These are phyloP conservation scores for Colletotrichum sp. DNA, from an alignment of 2,329 filamentous ascomycete genomes.

Conservation along the genomic window DNA sequence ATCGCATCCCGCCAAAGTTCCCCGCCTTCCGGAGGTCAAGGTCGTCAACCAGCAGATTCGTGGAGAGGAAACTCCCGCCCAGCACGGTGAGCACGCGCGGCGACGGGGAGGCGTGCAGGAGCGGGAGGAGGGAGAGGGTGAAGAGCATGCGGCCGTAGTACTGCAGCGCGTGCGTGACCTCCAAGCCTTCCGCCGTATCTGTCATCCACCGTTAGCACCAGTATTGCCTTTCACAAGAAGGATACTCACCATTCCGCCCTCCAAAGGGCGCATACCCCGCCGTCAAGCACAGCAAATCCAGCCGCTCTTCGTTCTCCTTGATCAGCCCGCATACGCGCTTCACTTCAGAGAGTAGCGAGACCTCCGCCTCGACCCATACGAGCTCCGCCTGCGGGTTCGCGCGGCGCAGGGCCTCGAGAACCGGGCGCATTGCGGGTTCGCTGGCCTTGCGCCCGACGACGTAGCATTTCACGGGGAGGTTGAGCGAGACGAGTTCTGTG, in stretches of 20 bases:
- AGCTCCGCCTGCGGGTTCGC: conserved; percentile 44
- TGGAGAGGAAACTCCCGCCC: conserved; percentile 24
- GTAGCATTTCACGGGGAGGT: conserved; percentile 42
- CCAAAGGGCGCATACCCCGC: conserved; percentile 49
- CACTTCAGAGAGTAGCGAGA: conserved; percentile 48
- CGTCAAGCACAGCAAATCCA: conserved; percentile 50
- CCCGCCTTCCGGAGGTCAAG: conserved; percentile 24
- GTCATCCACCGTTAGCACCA: background rate
- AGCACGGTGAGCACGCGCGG: conserved; percentile 30
- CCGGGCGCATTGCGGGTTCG: conserved; percentile 29
- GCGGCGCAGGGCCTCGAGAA: conserved; percentile 39
- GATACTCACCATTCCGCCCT: conserved; percentile 23
- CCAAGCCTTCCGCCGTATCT: conserved; percentile 47
- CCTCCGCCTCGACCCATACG: conserved; percentile 46
- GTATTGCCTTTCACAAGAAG: accelerated
- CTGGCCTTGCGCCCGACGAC: conserved; percentile 46
- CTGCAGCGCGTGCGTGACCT: conserved; percentile 41
- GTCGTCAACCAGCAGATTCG: conserved; percentile 27
- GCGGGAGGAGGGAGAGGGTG: conserved; percentile 42
- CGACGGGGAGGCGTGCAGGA: conserved; percentile 30
- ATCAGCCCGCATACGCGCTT: conserved; percentile 42
- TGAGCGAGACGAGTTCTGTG: conserved; percentile 37
- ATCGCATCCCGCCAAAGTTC: conserved; percentile 26
- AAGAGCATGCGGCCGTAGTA: conserved; percentile 52
- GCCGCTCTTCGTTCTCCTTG: conserved; percentile 36